Conservation (phyloP, 2,329 filamentous ascomycete species). For the Colletotrichum chlorophyti region DNA sequence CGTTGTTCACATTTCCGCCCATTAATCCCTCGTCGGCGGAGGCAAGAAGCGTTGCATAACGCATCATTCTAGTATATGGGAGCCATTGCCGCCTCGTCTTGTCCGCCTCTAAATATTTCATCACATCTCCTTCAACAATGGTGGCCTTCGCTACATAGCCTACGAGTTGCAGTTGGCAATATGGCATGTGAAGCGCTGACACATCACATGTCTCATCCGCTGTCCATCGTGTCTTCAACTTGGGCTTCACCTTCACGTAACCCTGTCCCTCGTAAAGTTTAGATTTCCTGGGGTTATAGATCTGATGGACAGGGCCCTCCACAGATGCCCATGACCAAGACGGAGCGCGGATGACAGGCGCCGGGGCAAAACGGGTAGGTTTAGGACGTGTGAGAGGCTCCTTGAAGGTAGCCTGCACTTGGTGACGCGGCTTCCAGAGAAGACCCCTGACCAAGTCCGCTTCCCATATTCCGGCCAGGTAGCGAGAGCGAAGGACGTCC, state of each 20-base stretch:
- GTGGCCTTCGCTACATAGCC: neutral
- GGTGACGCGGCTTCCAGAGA: conserved; percentile 7
- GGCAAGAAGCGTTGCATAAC: neutral
- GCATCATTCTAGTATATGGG: neutral
- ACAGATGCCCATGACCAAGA: conserved; percentile 20
- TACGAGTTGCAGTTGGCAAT: neutral
- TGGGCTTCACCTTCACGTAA: neutral
- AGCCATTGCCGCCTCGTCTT: neutral
- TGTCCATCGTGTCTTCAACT: neutral
- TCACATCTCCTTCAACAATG: neutral
- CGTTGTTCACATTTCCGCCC: neutral
- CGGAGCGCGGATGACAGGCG: conserved; percentile 7
- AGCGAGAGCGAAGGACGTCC: neutral
- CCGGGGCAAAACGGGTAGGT: neutral
- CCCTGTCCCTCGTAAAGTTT: neutral
- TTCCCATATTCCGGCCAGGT: conserved; percentile 11
- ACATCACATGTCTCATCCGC: neutral
- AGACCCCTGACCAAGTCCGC: conserved; percentile 7
- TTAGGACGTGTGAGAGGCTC: neutral
- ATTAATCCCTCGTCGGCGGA: neutral
- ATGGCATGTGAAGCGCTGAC: neutral
- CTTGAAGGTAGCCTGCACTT: neutral
- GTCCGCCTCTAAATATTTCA: neutral
- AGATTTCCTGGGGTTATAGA: neutral
- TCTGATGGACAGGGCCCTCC: neutral